Base-by-base conservation (phyloP, 2,329 filamentous ascomycete species). In the Graphilbum sp. region DNA sequence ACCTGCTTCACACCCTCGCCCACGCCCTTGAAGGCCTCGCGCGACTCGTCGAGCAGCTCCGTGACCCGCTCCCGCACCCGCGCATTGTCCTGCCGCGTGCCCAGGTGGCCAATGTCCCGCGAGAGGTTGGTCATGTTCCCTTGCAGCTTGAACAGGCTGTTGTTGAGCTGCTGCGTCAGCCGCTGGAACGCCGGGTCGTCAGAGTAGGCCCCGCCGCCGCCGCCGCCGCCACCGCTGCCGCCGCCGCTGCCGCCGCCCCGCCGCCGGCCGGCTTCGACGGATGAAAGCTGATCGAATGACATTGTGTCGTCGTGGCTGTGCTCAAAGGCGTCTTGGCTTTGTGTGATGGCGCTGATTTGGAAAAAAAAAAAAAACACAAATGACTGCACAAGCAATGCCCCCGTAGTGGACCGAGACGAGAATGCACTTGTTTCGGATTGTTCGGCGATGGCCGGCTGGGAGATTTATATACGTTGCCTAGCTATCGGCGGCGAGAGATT, bases 1-100 rank as follows among this genome's bases (percentile, higher is more conserved):
- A 95, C 72, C 59, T 80, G 86, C 75, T 96, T 96, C 46, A 98
- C 69, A 6, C 86, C 86, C 52, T 96, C 87, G 47, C 85, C 90
- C 43, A 93, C 81, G 40, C 90, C 81, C 58, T 88, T 87, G 66
- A 95, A 96, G 41, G 79, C 73, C 40, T 79, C 72, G 41, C 83
- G 77, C 24, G 86, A 86, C 61, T 94, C 86, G 47, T 93, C 83
- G 39, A 95, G 71, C 10, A 87, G 66, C 50, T 82, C 79, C 54
- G 90, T 84, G 20, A 98, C 85, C 48, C 90, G 71, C 61, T 98
- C 90, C 37, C 88, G 76, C 44, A 94, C 78, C 36, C 87, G 75
- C 44, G 90, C 82, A 4, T 86, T 95, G 57, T 98, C 90, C 43
- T 87, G 79, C 57, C 80, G 83, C 9, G 86, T 94, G 10, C 90